These are phyloP conservation scores for Tillandsia leiboldiana DNA, from an alignment of 176 grass and related monocot species.

Conservation along the genomic window DNA sequence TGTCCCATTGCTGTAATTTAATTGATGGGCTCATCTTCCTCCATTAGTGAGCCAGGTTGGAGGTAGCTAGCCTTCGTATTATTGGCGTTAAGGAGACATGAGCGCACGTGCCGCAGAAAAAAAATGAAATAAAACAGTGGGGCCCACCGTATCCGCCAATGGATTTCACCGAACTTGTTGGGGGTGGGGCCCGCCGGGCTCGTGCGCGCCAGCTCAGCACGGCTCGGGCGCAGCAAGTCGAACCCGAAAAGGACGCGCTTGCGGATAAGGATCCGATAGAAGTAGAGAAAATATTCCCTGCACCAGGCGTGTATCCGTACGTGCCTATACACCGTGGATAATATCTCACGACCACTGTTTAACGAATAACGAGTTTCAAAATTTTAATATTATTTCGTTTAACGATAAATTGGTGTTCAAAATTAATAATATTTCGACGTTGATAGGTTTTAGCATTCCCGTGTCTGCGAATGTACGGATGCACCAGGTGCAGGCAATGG, in stretches of 20 bases:
- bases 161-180: not conserved
- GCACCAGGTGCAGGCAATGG: no score
- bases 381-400: not conserved
- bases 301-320: not conserved
- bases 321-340: no score
- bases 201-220: constrained; percentile 11
- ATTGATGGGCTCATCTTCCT: not conserved
- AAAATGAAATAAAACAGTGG: no score
- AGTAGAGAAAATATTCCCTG: not conserved
- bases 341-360: not conserved
- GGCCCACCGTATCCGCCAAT: not conserved
- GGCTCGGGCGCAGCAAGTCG: not conserved
- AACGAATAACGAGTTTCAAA: not conserved
- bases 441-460: not conserved
- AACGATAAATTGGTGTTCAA: no score
- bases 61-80: not conserved
- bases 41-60: not conserved
- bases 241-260: not conserved
- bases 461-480: no score
- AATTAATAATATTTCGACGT: no score
- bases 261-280: not conserved
- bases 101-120: not conserved
- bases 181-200: not conserved
- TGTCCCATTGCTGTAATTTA: no score
- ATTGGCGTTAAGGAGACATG: not conserved